Conservation (phyloP, 257 asterid species). For the Ballota nigra region DNA sequence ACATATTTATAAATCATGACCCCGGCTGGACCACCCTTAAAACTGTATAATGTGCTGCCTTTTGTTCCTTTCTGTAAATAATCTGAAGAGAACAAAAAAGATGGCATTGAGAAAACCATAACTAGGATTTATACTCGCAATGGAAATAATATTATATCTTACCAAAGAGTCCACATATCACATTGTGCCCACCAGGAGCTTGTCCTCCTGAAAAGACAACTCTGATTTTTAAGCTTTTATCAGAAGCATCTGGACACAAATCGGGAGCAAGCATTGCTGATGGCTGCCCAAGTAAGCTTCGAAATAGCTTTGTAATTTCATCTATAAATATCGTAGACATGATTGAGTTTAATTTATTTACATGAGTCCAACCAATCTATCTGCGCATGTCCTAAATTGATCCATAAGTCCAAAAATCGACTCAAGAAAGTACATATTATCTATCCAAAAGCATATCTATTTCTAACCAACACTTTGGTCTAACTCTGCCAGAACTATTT, state of each 20-base stretch:
- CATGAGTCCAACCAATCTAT: too few species aligned
- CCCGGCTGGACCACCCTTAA: conserved; percentile 88
- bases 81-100: conserved; percentile 36
- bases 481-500: too few species aligned
- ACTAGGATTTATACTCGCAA: background rate
- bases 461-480: too few species aligned
- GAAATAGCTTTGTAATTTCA: conserved; percentile 73
- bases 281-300: conserved; percentile 65
- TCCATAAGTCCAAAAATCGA: too few species aligned
- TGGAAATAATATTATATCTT: conserved; percentile 7
- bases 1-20: conserved; percentile 66
- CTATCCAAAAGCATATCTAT: too few species aligned
- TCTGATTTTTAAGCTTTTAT: conserved; percentile 52
- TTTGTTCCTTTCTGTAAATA: conserved; percentile 63
- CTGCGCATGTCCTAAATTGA: too few species aligned
- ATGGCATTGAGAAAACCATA: background rate
- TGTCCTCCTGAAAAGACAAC: conserved; percentile 85
- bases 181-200: conserved; percentile 94
- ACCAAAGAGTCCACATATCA: conserved; percentile 75
- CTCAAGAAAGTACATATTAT: too few species aligned
- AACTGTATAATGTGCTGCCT: conserved; percentile 75
- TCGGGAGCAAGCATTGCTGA: conserved; percentile 51
- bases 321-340: conserved; percentile 33
- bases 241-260: conserved; percentile 25
- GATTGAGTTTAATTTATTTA: too few species aligned